A percentile compares a stretch with the other conserved stretches of the same genome.
Conservation (phyloP, 176 grass and related monocot genomes). For the Avena atlantica region DNA sequence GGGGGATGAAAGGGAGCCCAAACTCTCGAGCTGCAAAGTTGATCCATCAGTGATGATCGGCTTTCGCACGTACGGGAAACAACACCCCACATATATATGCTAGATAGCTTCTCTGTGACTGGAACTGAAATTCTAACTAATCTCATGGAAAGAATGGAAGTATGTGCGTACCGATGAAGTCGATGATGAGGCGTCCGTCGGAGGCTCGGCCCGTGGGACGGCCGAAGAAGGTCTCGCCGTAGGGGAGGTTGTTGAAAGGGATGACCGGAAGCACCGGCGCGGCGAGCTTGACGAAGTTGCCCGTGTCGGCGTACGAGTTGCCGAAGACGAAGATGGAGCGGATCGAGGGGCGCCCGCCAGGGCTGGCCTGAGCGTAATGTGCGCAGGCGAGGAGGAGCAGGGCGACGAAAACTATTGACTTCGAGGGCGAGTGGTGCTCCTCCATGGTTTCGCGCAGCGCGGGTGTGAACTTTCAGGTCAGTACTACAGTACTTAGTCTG, state of each 20-base stretch:
- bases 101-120: neutral
- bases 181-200: constrained; percentile 44
- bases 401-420: neutral
- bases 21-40: constrained; percentile 37
- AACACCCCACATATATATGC: neutral
- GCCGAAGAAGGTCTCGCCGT: constrained; percentile 47
- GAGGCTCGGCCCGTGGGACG: constrained; percentile 39
- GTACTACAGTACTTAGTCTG: too few species aligned
- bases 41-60: neutral
- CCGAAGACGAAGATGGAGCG: constrained; percentile 63
- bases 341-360: constrained; percentile 18
- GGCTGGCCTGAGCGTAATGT: constrained; percentile 1
- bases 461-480: neutral
- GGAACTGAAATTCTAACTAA: neutral
- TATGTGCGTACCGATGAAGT: constrained; percentile 47
- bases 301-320: constrained; percentile 70
- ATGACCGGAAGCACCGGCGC: constrained; percentile 21
- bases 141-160: neutral
- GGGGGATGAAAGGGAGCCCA: constrained; percentile 13
- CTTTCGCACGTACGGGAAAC: neutral
- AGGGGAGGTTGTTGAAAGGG: constrained; percentile 37
- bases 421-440: neutral
- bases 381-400: neutral
- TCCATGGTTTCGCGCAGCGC: neutral
- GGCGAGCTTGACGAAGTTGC: constrained; percentile 57